These are phyloP conservation scores for Aspergillus cavernicola DNA, from an alignment of 495 filamentous ascomycete species.

Conservation along the genomic window DNA sequence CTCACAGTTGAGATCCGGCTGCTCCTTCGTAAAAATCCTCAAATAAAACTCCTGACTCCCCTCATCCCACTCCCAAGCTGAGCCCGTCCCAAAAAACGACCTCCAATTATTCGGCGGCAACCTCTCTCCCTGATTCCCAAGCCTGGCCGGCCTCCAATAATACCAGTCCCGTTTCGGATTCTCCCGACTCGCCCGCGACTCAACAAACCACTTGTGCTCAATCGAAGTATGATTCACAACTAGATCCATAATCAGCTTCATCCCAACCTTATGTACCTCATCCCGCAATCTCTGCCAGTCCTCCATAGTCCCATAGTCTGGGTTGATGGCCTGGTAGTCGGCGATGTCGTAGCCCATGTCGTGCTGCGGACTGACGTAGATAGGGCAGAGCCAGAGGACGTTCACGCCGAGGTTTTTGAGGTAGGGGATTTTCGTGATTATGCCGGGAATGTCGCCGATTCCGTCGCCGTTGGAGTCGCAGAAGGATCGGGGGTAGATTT, in stretches of 20 bases:
- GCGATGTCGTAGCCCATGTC: conserved; percentile 55
- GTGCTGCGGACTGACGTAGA: conserved; percentile 48
- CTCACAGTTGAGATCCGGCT: conserved; percentile 53
- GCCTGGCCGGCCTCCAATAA: conserved; percentile 50
- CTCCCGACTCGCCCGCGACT: conserved; percentile 37
- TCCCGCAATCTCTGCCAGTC: conserved; percentile 51
- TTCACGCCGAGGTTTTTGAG: conserved; percentile 37
- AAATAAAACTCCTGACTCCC: conserved; percentile 50
- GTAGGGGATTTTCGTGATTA: no score
- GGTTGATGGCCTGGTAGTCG: conserved; percentile 56
- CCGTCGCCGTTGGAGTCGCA: no score
- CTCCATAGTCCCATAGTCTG: conserved; percentile 50
- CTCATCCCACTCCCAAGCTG: conserved; percentile 53
- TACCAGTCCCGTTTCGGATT: conserved; percentile 57
- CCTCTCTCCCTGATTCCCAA: conserved; percentile 43
- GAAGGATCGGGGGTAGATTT: conserved; percentile 39
- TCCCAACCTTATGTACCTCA: conserved; percentile 45
- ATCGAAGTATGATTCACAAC: conserved; percentile 60
- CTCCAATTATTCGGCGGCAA: conserved; percentile 59
- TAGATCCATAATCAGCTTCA: conserved; percentile 55
- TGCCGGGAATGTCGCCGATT: no score
- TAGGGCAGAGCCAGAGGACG: conserved; percentile 38
- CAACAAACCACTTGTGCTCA: conserved; percentile 54
- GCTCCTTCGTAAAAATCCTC: conserved; percentile 46
- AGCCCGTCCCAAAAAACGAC: conserved; percentile 46